These are phyloP conservation scores for Neofusicoccum umdonicola DNA, from an alignment of 2,329 filamentous ascomycete species.

Conservation along the genomic window DNA sequence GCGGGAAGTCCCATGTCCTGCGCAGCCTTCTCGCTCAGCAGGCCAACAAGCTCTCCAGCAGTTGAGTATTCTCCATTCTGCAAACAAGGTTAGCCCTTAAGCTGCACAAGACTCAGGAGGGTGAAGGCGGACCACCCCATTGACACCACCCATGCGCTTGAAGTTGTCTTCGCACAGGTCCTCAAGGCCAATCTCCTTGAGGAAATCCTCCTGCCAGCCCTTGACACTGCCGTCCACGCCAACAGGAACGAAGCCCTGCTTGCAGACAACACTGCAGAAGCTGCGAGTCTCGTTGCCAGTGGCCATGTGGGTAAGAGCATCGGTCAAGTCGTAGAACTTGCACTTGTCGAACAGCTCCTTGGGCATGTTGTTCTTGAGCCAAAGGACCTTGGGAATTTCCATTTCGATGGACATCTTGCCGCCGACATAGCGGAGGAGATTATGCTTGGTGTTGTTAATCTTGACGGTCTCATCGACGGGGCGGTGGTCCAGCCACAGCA, in stretches of 20 bases:
- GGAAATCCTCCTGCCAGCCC: conserved; percentile 96
- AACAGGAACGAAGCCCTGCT: conserved; percentile 95
- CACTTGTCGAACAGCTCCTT: conserved; percentile 83
- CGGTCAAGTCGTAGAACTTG: conserved; percentile 95
- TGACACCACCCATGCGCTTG: conserved; percentile 87
- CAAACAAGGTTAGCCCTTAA: conserved; percentile 31
- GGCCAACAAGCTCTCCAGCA: conserved; percentile 86
- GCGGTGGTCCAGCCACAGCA: conserved; percentile 95
- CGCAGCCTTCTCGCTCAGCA: conserved; percentile 78
- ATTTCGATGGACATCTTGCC: conserved; percentile 99
- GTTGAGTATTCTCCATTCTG: conserved; percentile 91
- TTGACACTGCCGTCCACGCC: conserved; percentile 96
- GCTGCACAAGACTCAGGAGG: conserved; percentile 19
- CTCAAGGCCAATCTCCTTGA: conserved; percentile 78
- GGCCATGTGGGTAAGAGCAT: conserved; percentile 90
- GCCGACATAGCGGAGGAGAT: conserved; percentile 91
- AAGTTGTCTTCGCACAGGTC: conserved; percentile 85
- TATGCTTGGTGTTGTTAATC: conserved; percentile 91
- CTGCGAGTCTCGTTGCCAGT: conserved; percentile 89
- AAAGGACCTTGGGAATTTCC: conserved; percentile 97
- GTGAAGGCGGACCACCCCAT: conserved; percentile 78
- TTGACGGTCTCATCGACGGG: conserved; percentile 85
- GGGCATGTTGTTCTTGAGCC: conserved; percentile 98
- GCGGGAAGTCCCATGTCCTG: conserved; percentile 77
- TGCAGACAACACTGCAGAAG: conserved; percentile 95